Evolutionary conservation across 208 protist genomes (phyloP).

Genomic region (Leishmania lainsoni): DNA sequence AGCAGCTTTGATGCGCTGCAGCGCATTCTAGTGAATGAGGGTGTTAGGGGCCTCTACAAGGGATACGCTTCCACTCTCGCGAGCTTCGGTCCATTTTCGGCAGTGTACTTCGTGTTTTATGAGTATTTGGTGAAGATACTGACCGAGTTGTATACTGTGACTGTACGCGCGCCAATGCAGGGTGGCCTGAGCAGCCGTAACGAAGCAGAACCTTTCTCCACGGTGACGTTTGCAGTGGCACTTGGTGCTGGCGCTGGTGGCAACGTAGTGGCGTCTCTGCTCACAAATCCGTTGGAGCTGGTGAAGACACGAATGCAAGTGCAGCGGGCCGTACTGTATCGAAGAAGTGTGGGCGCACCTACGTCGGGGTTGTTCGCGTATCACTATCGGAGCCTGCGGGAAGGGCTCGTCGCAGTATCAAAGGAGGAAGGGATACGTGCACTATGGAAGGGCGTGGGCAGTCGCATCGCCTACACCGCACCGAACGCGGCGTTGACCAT

Average conservation of each 20-base stretch:
- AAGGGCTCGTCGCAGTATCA: conserved; percentile 53
- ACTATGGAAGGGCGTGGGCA: conserved; percentile 69
- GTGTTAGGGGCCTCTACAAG: conserved; percentile 77
- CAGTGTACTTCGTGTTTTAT: conserved; percentile 88
- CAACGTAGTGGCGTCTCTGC: conserved; percentile 63
- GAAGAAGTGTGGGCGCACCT: neutral
- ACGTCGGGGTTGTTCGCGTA: conserved; percentile 46
- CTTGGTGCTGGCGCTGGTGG: conserved; percentile 59
- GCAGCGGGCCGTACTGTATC: conserved; percentile 61
- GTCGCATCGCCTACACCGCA: conserved; percentile 59
- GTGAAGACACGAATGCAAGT: conserved; percentile 92
- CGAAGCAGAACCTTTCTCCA: neutral
- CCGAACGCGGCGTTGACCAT: conserved; percentile 89
- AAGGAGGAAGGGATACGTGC: conserved; percentile 57
- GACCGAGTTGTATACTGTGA: neutral
- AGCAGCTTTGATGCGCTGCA: conserved; percentile 66
- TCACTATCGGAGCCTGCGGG: conserved; percentile 56
- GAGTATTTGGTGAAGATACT: conserved; percentile 60
- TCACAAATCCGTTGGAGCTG: conserved; percentile 90
- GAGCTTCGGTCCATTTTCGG: conserved; percentile 90
- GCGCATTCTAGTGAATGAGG: conserved; percentile 63
- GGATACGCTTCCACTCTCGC: conserved; percentile 86
- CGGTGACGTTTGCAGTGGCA: conserved; percentile 37
- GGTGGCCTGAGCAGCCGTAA: neutral
- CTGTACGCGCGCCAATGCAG: neutral